Evolutionary conservation across 2,329 filamentous ascomycete species (phyloP).

Genomic region (Colletotrichum magnum): DNA sequence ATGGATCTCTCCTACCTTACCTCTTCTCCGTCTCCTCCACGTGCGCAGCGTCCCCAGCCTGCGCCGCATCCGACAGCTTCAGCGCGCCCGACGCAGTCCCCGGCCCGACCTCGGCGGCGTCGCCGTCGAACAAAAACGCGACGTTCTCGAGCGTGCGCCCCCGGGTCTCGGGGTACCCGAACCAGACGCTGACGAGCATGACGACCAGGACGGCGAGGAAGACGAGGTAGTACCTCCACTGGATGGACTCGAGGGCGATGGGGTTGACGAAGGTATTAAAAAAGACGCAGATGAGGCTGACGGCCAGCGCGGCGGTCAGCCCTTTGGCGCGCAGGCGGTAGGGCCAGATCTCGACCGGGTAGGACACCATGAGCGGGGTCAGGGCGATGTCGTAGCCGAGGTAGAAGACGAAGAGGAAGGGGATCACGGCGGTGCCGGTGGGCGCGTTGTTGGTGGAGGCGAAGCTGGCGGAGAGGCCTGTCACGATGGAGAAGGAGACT

Average conservation of each 20-base stretch:
- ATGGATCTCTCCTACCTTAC: neutral
- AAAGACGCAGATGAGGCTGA: slow-evolving; percentile 47
- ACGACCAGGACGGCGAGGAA: slow-evolving; percentile 64
- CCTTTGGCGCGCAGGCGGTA: slow-evolving; percentile 41
- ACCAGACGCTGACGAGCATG: slow-evolving; percentile 29
- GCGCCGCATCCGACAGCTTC: neutral
- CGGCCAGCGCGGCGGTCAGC: slow-evolving; percentile 4
- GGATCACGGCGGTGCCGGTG: slow-evolving; percentile 49
- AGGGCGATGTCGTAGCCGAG: slow-evolving; percentile 55
- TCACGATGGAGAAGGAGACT: slow-evolving; percentile 30
- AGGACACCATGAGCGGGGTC: slow-evolving; percentile 50
- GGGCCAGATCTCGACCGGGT: slow-evolving; percentile 48
- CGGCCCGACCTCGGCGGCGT: slow-evolving; percentile 11
- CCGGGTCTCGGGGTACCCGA: slow-evolving; percentile 36
- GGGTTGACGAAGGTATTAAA: slow-evolving; percentile 62
- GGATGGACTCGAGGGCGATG: slow-evolving; percentile 54
- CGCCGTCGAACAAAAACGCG: neutral
- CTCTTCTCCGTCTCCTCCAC: slow-evolving; percentile 18
- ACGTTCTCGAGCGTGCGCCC: slow-evolving; percentile 41
- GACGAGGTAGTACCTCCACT: slow-evolving; percentile 60
- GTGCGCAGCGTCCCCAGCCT: neutral
- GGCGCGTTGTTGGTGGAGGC: slow-evolving; percentile 41
- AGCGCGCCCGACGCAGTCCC: slow-evolving; percentile 11
- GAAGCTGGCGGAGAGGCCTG: slow-evolving; percentile 37
- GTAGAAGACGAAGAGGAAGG: slow-evolving; percentile 56